These are phyloP conservation scores for Lachancea sp. DNA, from an alignment of 805 yeast genomes.

Conservation along the genomic window DNA sequence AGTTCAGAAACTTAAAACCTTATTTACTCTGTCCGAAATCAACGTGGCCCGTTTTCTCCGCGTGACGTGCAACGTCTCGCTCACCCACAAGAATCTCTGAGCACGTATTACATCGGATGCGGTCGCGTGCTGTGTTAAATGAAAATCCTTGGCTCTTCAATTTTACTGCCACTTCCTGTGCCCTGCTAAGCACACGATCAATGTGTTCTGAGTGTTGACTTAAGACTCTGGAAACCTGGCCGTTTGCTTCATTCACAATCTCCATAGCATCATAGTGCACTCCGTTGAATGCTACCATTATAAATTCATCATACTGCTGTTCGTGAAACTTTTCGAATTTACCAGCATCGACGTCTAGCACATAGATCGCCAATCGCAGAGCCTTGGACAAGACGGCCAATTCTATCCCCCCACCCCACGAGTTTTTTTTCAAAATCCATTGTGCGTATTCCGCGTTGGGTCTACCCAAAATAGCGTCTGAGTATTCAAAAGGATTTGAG, in stretches of 20 bases:
- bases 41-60: conserved; percentile 52
- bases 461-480: conserved; percentile 53
- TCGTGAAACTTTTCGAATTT: conserved; percentile 50
- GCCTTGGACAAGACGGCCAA: conserved; percentile 52
- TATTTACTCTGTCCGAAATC: conserved; percentile 49
- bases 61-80: conserved; percentile 57
- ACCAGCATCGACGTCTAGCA: conserved; percentile 60
- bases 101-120: conserved; percentile 54
- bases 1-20: background rate
- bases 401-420: conserved; percentile 87
- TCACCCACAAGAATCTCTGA: conserved; percentile 51
- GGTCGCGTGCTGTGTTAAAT: conserved; percentile 57
- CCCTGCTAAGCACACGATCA: conserved; percentile 33
- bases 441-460: conserved; percentile 41
- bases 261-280: conserved; percentile 66
- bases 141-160: conserved; percentile 50
- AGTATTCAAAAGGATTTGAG: conserved; percentile 40
- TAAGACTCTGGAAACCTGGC: conserved; percentile 35
- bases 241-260: conserved; percentile 30
- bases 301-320: conserved; percentile 36
- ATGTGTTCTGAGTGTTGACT: conserved; percentile 29
- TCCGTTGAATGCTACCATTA: conserved; percentile 59
- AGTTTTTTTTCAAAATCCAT: conserved; percentile 55
- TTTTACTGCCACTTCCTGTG: conserved; percentile 36
- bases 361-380: conserved; percentile 46